Base-by-base conservation (phyloP, 2,329 filamentous ascomycete genomes). In the Colletotrichum echinochloae region DNA sequence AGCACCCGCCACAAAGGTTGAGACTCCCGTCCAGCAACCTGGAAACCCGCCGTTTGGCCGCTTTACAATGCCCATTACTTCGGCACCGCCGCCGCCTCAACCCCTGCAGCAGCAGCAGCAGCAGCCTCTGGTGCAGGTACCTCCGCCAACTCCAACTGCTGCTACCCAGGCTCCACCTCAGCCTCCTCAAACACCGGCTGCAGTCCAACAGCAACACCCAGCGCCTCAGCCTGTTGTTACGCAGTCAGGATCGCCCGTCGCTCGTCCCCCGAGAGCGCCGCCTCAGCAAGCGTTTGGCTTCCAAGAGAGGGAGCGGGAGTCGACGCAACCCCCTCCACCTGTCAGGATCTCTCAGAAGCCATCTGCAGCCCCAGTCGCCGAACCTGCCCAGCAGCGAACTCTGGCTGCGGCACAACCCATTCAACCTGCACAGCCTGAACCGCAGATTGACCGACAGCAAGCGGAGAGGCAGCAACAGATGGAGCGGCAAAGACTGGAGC, bases 21-120 rank as follows among this genome's bases (percentile, higher is more conserved):
- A 89, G 63, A 76, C 80, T 37, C 57, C 74, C 14, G 73, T 70
- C 16, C 80, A 79, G 59, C 75, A 76, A 70, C 74, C 75, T 72
- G 80, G 75, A 62, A 74, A 78, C 44, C 84, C 82, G 70, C 76
- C 81, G 9, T 83, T 83, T 64, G 76, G 81, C 30, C 79, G 79
- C 46, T 87, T 85, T 72, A 81, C 82, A 16, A 80, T 85, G 12
- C 83, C 84, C 9, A 85, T 86, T 62, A 83, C 83, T 33, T 82
- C 85, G 61, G 83, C 80, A 52, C 79, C 79, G 54, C 75, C 79
- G 54, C 75, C 74, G 33, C 65, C 75, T 20, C 79, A 77, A 55
- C 75, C 77, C 11, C 61, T 76, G 16, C 74, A 65, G 41, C 70
- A 68, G 16, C 69, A 52, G 63, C 52, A 51, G 52, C 66, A 70